Evolutionary conservation across 2,329 filamentous ascomycete species (phyloP).

Genomic region (Penicillium vulpinum): DNA sequence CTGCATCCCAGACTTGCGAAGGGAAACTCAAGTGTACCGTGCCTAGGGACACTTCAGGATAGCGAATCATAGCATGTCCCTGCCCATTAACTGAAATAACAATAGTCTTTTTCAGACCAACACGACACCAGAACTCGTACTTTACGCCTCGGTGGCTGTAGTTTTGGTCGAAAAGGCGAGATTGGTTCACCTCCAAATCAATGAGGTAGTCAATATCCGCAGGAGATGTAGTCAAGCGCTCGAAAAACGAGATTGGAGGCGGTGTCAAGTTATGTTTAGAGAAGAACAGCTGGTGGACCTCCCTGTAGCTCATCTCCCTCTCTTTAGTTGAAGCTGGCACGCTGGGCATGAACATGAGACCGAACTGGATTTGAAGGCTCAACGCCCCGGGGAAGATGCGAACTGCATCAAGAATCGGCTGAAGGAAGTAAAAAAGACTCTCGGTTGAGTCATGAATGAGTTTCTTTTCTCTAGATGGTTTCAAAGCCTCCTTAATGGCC

Average conservation of each 20-base stretch:
- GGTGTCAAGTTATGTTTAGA: constrained; percentile 27
- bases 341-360: constrained; percentile 34
- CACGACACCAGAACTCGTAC: constrained; percentile 45
- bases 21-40: constrained; percentile 44
- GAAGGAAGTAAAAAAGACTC: constrained; percentile 31
- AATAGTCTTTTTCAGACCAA: constrained; percentile 30
- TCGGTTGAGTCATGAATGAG: neutral
- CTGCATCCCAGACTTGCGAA: constrained; percentile 42
- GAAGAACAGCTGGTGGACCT: constrained; percentile 37
- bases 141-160: constrained; percentile 25
- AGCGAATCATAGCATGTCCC: constrained; percentile 31
- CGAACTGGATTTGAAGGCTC: constrained; percentile 40
- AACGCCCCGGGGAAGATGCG: constrained; percentile 38
- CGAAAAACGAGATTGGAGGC: constrained; percentile 37
- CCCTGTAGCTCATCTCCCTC: constrained; percentile 10
- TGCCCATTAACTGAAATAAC: constrained; percentile 36
- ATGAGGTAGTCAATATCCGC: constrained; percentile 43
- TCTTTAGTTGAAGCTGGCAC: constrained; percentile 23
- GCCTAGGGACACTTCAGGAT: constrained; percentile 31
- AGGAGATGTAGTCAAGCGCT: constrained; percentile 42
- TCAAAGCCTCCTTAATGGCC: neutral
- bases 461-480: neutral
- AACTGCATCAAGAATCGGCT: constrained; percentile 34
- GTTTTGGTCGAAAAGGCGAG: constrained; percentile 30
- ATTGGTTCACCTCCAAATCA: constrained; percentile 27